Percentiles rank a stretch among this genome's conserved stretches.
phyloP scores from a whole-genome alignment of 495 filamentous ascomycete genomes.

The Filosporella fistucella region DNA sequence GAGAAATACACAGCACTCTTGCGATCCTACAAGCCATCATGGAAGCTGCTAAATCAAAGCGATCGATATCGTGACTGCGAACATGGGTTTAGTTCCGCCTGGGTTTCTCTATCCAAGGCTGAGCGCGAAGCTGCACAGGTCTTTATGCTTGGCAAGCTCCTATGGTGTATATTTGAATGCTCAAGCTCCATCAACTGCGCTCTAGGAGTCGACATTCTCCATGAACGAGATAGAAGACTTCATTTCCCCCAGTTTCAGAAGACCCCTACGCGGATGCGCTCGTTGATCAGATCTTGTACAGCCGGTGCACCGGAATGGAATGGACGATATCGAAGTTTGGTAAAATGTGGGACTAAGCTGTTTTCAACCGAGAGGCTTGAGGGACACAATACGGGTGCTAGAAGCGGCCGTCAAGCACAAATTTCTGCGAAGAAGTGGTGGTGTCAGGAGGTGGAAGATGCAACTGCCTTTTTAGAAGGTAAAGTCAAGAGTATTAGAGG shows the following conservation, averaged over 20 bases:
- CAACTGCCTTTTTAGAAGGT: constrained; percentile 3
- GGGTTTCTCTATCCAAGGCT: constrained; percentile 24
- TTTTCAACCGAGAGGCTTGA: background rate
- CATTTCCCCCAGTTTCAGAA: background rate
- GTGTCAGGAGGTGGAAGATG: background rate
- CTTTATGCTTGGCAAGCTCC: constrained; percentile 46
- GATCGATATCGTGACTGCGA: background rate
- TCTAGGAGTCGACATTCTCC: background rate
- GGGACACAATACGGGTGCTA: background rate
- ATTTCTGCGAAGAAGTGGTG: constrained; percentile 1
- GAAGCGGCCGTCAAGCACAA: constrained; percentile 1
- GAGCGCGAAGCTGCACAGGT: constrained; percentile 46
- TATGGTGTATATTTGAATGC: constrained; percentile 49
- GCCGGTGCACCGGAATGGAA: constrained; percentile 2
- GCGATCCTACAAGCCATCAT: constrained; percentile 4
- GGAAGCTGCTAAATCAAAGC: constrained; percentile 29
- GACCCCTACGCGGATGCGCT: background rate
- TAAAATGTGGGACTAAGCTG: constrained; percentile 1
- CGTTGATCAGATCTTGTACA: background rate
- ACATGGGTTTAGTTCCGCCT: constrained; percentile 7
- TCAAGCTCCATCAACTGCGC: background rate
- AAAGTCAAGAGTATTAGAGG: background rate
- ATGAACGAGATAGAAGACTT: background rate
- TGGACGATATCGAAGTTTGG: constrained; percentile 2
- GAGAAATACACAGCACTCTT: background rate